Percentiles rank a stretch among this genome's conserved stretches.
Conservation (phyloP, 1,284 basidiomycete genomes). For the Pseudozyma thailandica region DNA sequence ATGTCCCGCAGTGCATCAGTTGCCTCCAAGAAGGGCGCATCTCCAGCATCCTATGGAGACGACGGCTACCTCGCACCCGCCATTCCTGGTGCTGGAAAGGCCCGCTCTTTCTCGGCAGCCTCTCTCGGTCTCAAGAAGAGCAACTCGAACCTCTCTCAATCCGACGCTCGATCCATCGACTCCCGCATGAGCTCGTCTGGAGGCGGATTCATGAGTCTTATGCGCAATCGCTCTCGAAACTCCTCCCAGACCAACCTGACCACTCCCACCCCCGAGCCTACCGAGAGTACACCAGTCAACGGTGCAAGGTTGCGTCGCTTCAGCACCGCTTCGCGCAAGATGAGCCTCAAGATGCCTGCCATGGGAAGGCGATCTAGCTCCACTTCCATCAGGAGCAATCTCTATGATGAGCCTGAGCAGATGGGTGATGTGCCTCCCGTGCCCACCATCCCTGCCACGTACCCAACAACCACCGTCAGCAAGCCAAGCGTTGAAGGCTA, state of each 20-base stretch:
- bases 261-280: conserved; percentile 21
- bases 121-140: conserved; percentile 38
- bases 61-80: conserved; percentile 25
- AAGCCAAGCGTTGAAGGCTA: conserved; percentile 11
- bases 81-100: conserved; percentile 8
- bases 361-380: conserved; percentile 20
- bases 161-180: conserved; percentile 45
- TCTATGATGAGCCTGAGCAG: conserved; percentile 32
- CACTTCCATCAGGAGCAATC: conserved; percentile 17
- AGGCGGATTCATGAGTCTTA: conserved; percentile 37
- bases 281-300: conserved; percentile 1
- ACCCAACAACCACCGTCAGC: conserved; percentile 7
- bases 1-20: conserved; percentile 23
- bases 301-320: conserved; percentile 29
- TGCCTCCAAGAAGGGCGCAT: conserved; percentile 13
- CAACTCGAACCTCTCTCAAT: conserved; percentile 49
- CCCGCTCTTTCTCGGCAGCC: conserved; percentile 21
- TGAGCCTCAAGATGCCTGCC: conserved; percentile 45
- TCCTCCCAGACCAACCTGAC: conserved; percentile 43
- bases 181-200: conserved; percentile 36
- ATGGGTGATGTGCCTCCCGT: conserved; percentile 18
- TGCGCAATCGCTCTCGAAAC: conserved; percentile 41
- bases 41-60: not conserved
- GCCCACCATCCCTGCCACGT: conserved; percentile 17
- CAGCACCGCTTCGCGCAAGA: conserved; percentile 41